Percentiles rank a stretch among this genome's conserved stretches.
phyloP scores from a whole-genome alignment of 2,329 filamentous ascomycete species.

The Beauveria sp. region DNA sequence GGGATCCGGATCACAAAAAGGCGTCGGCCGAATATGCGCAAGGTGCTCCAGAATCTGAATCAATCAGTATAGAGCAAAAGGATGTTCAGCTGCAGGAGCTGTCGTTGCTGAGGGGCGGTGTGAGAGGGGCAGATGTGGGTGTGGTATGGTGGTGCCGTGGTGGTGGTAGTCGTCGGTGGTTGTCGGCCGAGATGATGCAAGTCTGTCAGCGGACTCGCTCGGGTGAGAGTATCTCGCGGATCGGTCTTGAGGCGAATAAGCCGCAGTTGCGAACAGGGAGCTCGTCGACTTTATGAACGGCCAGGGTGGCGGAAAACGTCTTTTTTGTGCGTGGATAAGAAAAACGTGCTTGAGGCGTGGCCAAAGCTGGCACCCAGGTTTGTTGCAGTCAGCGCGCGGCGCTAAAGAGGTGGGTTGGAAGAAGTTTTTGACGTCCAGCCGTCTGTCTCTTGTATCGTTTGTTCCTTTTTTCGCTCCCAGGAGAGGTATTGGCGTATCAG shows the following conservation, averaged over 20 bases:
- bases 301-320: not conserved
- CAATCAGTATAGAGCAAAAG: not conserved
- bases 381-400: conserved; percentile 4
- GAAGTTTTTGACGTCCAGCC: conserved; percentile 1
- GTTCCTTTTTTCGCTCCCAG: not conserved
- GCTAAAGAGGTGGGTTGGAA: conserved; percentile 6
- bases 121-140: not conserved
- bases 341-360: conserved; percentile 1
- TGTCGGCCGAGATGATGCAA: conserved; percentile 4
- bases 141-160: not conserved
- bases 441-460: not conserved
- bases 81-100: not conserved
- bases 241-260: not conserved
- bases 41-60: not conserved
- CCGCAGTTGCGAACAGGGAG: not conserved
- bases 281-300: not conserved
- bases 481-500: not conserved
- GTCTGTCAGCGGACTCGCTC: not conserved
- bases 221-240: not conserved
- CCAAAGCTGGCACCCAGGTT: conserved; percentile 1
- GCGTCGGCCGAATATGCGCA: not conserved
- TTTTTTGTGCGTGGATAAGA: conserved; percentile 6
- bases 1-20: not conserved
- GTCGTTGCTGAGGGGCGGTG: conserved; percentile 6
- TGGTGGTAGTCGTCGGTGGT: not conserved